A percentile compares a stretch with the other conserved stretches of the same genome.
These are phyloP conservation scores for Adansonia grandidieri DNA, from an alignment of 441 rosid genomes.

Conservation along the genomic window DNA sequence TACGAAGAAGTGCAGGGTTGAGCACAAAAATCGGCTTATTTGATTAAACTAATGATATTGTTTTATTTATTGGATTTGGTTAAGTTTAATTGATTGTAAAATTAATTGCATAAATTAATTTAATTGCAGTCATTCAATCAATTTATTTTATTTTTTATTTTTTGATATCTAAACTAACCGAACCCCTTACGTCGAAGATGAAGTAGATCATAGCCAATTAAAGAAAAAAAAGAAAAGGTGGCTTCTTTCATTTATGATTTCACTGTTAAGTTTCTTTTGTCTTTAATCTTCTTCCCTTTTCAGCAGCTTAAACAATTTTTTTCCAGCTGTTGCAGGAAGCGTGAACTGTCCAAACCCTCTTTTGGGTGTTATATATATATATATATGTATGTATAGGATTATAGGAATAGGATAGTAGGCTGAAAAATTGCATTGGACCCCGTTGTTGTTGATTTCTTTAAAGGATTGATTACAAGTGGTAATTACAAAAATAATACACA, in stretches of 20 bases:
- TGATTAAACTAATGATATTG: too few species aligned
- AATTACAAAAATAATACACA: too few species aligned
- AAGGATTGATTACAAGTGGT: background rate
- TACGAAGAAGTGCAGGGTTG: background rate
- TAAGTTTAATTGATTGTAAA: too few species aligned
- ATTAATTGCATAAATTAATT: too few species aligned
- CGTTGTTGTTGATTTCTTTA: constrained; percentile 16
- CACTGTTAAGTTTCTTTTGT: background rate
- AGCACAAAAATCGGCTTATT: too few species aligned
- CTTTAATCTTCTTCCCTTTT: background rate
- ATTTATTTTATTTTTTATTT: too few species aligned
- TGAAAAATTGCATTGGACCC: constrained; percentile 39
- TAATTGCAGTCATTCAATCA: too few species aligned
- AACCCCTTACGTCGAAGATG: too few species aligned
- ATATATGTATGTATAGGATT: background rate
- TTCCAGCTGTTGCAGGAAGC: constrained; percentile 21
- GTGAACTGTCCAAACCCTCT: background rate
- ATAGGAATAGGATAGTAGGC: background rate
- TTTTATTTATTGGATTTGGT: too few species aligned
- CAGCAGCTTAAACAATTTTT: constrained; percentile 8
- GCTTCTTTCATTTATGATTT: constrained; percentile 2
- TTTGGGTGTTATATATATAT: background rate
- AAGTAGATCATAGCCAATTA: background rate
- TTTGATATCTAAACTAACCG: too few species aligned
- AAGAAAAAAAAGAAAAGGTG: background rate